Conservation (phyloP, 176 grass and related monocot genomes). For the Paspalum notatum region DNA sequence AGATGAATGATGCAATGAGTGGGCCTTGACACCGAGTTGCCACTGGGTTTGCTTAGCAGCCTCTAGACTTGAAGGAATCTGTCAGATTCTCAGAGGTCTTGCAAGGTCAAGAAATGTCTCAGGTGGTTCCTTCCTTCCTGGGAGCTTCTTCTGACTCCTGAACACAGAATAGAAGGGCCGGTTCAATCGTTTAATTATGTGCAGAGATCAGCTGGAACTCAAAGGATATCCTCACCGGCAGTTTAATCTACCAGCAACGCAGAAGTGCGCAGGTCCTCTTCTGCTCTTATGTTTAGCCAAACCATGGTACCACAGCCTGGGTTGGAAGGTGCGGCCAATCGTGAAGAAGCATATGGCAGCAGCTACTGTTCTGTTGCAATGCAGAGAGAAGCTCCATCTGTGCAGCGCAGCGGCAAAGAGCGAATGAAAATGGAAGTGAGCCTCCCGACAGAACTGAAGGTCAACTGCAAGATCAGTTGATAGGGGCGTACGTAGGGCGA, state of each 20-base stretch:
- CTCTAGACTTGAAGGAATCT: constrained; percentile 66
- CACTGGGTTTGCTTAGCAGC: constrained; percentile 48
- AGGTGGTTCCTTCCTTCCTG: constrained; percentile 33
- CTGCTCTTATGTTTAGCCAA: constrained; percentile 76
- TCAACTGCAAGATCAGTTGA: background rate
- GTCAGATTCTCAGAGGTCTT: constrained; percentile 89
- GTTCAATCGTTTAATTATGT: constrained; percentile 32
- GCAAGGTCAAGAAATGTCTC: constrained; percentile 99
- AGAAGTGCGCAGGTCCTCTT: constrained; percentile 66
- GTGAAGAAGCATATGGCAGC: constrained; percentile 23
- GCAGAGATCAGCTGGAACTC: constrained; percentile 31
- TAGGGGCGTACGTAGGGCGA: background rate
- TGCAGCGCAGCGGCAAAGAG: constrained; percentile 13
- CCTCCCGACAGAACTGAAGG: constrained; percentile 26
- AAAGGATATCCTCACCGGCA: constrained; percentile 36
- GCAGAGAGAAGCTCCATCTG: constrained; percentile 13
- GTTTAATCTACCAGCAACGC: constrained; percentile 33
- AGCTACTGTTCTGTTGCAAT: constrained; percentile 18
- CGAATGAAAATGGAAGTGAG: constrained; percentile 31
- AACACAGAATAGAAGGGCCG: constrained; percentile 22
- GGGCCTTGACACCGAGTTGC: no score
- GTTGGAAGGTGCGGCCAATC: background rate
- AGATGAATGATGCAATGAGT: no score
- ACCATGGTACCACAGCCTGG: constrained; percentile 22
- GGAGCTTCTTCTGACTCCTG: constrained; percentile 29